Base-by-base conservation (phyloP, 352 stramenopile genomes). In the Phytophthora pluvialis region DNA sequence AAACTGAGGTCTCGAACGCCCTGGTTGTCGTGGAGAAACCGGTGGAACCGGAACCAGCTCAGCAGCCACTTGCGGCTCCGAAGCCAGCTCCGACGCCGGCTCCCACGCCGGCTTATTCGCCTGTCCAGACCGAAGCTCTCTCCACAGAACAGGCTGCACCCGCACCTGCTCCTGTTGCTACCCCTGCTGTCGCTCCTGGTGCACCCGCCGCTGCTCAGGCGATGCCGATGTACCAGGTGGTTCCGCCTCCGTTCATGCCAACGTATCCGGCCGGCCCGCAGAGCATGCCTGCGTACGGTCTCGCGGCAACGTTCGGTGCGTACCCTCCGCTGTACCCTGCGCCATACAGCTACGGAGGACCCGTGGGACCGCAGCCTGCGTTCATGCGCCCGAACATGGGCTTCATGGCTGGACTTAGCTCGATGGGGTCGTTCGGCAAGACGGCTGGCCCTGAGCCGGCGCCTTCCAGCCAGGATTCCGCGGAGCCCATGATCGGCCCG, bases 1-100 rank as follows among this genome's bases (percentile, higher is more conserved):
- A 65, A 56, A 15, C 43, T 16, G 73, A 82, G 11, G 47, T 83
- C 36, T 86, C 78, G 10, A 82, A 66, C 18, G 80, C 78, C 7
- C 53, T 89, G 18, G 80, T 89, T 32, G 61, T 87, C 1, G 76
- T 89, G 16, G 76, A 89, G 29, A 72, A 64, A 3, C 29, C 66
- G 5, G 38, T 9, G 18, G 47, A 71, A 16, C 21, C 43, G 36
- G 16, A 67, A 62, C 35, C 63, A 61, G 29, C 32, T 33, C 35
- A 51, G 31, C 49, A 68, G 18, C 13, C 45, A 10, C 13, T 56
- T n/a, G 35, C 44, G 15, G n/a, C 40, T 38, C 43, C 51, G 5
- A 45, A 48, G 45, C 9, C 56, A 25, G 42, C 49, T 44, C 45
- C 43, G 11, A 48, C 33, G 7, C 18, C 55, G 15, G 50, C 9